Conservation (phyloP, 2,329 filamentous ascomycete species). For the Cladosporium sphaerospermum region DNA sequence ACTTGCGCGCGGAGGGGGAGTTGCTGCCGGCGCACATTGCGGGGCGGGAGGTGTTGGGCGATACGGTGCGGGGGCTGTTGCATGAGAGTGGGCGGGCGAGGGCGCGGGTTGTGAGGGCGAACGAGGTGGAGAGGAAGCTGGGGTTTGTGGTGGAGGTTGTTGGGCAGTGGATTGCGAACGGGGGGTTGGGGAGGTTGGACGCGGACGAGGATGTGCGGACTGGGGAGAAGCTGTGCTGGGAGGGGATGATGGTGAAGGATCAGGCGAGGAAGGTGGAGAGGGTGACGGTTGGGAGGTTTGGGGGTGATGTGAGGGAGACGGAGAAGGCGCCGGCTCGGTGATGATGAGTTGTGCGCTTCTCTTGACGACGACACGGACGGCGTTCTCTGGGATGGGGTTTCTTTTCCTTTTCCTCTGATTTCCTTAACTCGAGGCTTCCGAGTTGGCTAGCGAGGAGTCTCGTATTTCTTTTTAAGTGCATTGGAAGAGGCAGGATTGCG, state of each 20-base stretch:
- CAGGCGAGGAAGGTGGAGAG: slow-evolving; percentile 40
- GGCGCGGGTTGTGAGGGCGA: slow-evolving; percentile 57
- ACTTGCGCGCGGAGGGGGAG: slow-evolving; percentile 56
- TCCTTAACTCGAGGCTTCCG: background rate
- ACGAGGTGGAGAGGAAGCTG: slow-evolving; percentile 68
- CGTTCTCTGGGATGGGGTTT: background rate
- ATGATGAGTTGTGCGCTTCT: background rate
- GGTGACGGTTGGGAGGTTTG: slow-evolving; percentile 44
- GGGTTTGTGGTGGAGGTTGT: slow-evolving; percentile 64
- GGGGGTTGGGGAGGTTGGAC: slow-evolving; percentile 54
- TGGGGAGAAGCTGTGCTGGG: slow-evolving; percentile 34
- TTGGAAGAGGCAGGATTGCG: too few relatives aligned
- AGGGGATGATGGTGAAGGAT: slow-evolving; percentile 38
- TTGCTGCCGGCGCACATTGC: slow-evolving; percentile 62
- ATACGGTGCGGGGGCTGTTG: slow-evolving; percentile 65
- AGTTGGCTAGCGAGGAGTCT: slow-evolving; percentile 1
- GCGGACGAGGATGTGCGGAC: slow-evolving; percentile 26
- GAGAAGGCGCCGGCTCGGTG: background rate
- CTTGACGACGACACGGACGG: background rate
- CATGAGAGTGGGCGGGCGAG: slow-evolving; percentile 48
- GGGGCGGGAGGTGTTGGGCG: slow-evolving; percentile 63
- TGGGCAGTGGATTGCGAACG: slow-evolving; percentile 63
- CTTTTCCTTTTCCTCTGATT: background rate
- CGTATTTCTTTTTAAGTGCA: too few relatives aligned
- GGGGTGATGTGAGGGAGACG: slow-evolving; percentile 33